Percentiles rank a stretch among this genome's conserved stretches.
These are phyloP conservation scores for Lobosporangium transversale DNA, from an alignment of 192 early-diverging fungal species.

Conservation along the genomic window DNA sequence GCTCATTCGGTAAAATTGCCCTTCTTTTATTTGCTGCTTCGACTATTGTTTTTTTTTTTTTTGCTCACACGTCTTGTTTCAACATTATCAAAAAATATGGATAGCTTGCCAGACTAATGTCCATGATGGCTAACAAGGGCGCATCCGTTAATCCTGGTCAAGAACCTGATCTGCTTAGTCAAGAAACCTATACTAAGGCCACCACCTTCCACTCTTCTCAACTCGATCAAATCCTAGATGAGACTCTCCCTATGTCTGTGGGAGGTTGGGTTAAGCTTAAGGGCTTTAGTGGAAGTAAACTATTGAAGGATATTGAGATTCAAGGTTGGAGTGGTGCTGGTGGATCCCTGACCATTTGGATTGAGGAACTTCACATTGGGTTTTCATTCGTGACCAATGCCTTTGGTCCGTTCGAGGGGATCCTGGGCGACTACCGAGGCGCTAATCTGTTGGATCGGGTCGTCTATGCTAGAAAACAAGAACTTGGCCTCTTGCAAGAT, in stretches of 20 bases:
- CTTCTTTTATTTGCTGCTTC: background rate
- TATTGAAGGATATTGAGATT: conserved; percentile 41
- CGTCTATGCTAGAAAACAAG: conserved; percentile 33
- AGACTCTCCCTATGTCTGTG: conserved; percentile 43
- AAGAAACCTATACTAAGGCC: conserved; percentile 17
- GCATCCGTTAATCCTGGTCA: conserved; percentile 34
- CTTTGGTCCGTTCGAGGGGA: conserved; percentile 47
- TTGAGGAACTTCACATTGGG: conserved; percentile 62
- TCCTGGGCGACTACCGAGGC: conserved; percentile 26
- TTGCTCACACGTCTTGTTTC: background rate
- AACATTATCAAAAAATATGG: background rate
- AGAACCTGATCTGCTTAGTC: conserved; percentile 31
- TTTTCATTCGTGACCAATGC: conserved; percentile 71
- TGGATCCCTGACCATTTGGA: conserved; percentile 67
- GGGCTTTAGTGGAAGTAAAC: conserved; percentile 18
- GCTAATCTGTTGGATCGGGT: conserved; percentile 29
- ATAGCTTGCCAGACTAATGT: conserved; percentile 36
- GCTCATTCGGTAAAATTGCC: conserved; percentile 42
- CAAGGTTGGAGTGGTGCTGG: conserved; percentile 74
- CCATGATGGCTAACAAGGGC: conserved; percentile 53
- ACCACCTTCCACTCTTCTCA: conserved; percentile 23
- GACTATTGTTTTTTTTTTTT: background rate
- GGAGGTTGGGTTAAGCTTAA: conserved; percentile 56
- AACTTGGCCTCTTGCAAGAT: conserved; percentile 36
- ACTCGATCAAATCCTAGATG: conserved; percentile 14